These are phyloP conservation scores for Hypoxylon sp. DNA, from an alignment of 2,329 filamentous ascomycete species.

Conservation along the genomic window DNA sequence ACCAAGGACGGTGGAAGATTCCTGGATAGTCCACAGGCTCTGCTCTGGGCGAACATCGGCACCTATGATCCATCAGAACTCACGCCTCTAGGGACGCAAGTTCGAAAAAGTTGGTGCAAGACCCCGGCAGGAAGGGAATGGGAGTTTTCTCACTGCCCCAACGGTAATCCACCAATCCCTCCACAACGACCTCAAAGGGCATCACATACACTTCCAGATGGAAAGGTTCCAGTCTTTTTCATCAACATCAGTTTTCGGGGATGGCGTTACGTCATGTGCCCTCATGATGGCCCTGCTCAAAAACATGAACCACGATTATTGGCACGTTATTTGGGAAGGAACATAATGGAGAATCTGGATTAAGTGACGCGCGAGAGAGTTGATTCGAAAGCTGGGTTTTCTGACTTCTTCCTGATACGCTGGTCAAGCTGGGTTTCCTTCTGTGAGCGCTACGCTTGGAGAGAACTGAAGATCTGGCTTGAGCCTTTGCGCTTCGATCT, in stretches of 20 bases:
- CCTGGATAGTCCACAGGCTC: constrained; percentile 18
- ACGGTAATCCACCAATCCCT: constrained; percentile 14
- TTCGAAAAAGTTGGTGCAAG: constrained; percentile 26
- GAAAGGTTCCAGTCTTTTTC: not conserved
- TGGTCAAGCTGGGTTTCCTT: not conserved
- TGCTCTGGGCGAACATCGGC: constrained; percentile 25
- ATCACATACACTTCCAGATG: not conserved
- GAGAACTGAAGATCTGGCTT: not conserved
- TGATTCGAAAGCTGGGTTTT: not conserved
- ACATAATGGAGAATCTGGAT: not conserved
- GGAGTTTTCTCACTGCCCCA: constrained; percentile 10
- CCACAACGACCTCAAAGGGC: constrained; percentile 2
- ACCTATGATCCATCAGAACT: not conserved
- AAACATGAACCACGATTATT: not conserved
- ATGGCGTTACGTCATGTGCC: constrained; percentile 30
- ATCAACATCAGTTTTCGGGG: constrained; percentile 16
- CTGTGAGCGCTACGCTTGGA: not conserved
- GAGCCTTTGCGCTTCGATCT: not conserved
- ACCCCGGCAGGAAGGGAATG: constrained; percentile 13
- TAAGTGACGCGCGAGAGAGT: not conserved
- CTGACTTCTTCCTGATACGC: not conserved
- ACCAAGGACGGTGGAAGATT: constrained; percentile 1
- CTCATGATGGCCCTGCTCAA: not conserved
- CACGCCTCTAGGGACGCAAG: constrained; percentile 7
- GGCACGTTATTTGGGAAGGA: not conserved